Conservation (phyloP, 768 basidiomycete genomes). For the Tylopilus subfusipes region DNA sequence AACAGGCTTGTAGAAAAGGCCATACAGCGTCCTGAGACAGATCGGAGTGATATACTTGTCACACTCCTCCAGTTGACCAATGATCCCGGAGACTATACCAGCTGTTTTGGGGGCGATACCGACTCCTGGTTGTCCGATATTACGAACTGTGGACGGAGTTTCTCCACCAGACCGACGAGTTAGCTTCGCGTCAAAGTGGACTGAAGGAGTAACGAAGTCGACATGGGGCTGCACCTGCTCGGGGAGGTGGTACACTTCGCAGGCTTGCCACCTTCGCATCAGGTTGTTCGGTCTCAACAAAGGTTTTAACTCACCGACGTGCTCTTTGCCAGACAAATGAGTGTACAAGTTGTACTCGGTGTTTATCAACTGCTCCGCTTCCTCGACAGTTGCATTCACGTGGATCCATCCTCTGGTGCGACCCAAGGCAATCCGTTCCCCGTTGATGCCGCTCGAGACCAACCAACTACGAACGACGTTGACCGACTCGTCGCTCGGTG, state of each 20-base stretch:
- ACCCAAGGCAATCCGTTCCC: no score
- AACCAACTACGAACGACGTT: slow-evolving; percentile 18
- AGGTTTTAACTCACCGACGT: slow-evolving; percentile 21
- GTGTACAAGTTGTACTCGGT: slow-evolving; percentile 31
- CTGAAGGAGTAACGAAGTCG: slow-evolving; percentile 35
- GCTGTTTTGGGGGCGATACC: slow-evolving; percentile 13
- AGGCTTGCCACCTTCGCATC: slow-evolving; percentile 17
- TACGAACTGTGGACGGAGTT: neutral
- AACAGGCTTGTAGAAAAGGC: slow-evolving; percentile 23
- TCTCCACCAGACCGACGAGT: slow-evolving; percentile 13
- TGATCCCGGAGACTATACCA: slow-evolving; percentile 10
- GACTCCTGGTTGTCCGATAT: slow-evolving; percentile 17
- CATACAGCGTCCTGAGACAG: slow-evolving; percentile 30
- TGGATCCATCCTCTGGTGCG: slow-evolving; percentile 20
- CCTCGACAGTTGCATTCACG: slow-evolving; percentile 26
- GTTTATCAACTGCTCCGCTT: slow-evolving; percentile 32
- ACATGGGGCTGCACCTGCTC: slow-evolving; percentile 30
- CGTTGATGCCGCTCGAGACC: no score
- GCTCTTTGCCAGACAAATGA: slow-evolving; percentile 5
- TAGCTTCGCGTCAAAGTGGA: slow-evolving; percentile 32
- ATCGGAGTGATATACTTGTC: slow-evolving; percentile 29
- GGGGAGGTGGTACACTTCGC: slow-evolving; percentile 35
- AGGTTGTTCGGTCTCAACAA: neutral
- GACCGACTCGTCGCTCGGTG: slow-evolving; percentile 23
- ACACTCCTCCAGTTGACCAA: slow-evolving; percentile 16